Evolutionary conservation across 345 rosid species (phyloP).

Genomic region (Gossypium australe): DNA sequence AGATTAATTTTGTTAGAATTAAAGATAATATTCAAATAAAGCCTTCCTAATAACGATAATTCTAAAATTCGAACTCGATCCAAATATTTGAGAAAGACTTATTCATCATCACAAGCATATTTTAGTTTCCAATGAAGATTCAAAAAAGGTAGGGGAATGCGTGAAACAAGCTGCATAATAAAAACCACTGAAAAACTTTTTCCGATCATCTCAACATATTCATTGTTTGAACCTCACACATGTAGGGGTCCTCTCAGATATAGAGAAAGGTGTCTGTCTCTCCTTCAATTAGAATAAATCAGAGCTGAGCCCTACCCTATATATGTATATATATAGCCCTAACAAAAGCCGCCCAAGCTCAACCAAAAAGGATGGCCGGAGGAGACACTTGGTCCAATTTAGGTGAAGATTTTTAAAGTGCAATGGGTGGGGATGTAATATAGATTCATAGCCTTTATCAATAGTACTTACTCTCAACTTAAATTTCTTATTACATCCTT

Average conservation of each 20-base stretch:
- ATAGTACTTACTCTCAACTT: no score
- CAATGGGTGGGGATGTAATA: not conserved
- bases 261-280: not conserved
- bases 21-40: no score
- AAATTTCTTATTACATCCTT: not conserved
- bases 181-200: not conserved
- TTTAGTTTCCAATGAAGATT: conserved; percentile 10
- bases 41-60: not conserved
- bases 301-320: conserved; percentile 8
- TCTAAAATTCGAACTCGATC: not conserved
- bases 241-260: conserved; percentile 12
- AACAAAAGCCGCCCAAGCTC: conserved; percentile 3
- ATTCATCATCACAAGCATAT: not conserved
- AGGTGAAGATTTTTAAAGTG: conserved; percentile 15
- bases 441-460: conserved; percentile 4
- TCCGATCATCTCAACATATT: not conserved
- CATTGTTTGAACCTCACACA: no score
- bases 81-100: not conserved
- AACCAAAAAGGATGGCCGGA: not conserved
- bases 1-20: no score
- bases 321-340: not conserved
- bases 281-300: not conserved
- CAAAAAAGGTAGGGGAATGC: not conserved
- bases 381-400: not conserved
- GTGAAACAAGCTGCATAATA: not conserved